These are phyloP conservation scores for Podila verticillata DNA, from an alignment of 192 early-diverging fungal genomes.

Conservation along the genomic window DNA sequence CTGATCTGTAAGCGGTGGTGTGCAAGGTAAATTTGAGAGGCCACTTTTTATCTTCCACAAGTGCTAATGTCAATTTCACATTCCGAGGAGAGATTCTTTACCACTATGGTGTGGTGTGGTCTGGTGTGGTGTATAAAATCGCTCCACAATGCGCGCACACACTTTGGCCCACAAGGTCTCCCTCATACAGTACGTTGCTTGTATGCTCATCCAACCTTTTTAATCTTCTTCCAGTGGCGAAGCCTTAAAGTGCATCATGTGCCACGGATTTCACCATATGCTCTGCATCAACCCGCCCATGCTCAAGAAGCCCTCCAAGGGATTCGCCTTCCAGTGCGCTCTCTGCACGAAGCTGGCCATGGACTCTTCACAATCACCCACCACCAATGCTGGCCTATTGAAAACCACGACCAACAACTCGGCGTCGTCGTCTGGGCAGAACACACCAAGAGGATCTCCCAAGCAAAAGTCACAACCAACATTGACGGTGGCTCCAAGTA, in stretches of 20 bases:
- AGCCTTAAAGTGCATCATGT: constrained; percentile 80
- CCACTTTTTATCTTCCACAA: constrained; percentile 14
- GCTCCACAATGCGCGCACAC: no score
- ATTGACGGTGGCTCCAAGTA: constrained; percentile 12
- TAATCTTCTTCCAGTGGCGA: constrained; percentile 51
- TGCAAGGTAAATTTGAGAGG: constrained; percentile 52
- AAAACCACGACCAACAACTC: constrained; percentile 27
- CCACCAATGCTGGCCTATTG: neutral
- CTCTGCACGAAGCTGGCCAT: constrained; percentile 64
- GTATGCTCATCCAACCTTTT: constrained; percentile 6
- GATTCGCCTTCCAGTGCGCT: constrained; percentile 89
- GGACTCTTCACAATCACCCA: constrained; percentile 15
- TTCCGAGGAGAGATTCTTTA: neutral
- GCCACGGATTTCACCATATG: constrained; percentile 84
- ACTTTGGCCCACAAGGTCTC: no score
- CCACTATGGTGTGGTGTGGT: no score
- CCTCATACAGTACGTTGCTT: no score
- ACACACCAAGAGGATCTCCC: constrained; percentile 37
- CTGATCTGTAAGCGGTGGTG: constrained; percentile 80
- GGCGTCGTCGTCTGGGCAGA: constrained; percentile 32
- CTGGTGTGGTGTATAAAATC: no score
- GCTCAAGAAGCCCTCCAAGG: constrained; percentile 79
- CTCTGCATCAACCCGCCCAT: constrained; percentile 85
- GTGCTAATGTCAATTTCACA: neutral
- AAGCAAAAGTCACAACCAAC: constrained; percentile 39